Conservation (phyloP, 345 rosid species). For the Reutealis trisperma region DNA sequence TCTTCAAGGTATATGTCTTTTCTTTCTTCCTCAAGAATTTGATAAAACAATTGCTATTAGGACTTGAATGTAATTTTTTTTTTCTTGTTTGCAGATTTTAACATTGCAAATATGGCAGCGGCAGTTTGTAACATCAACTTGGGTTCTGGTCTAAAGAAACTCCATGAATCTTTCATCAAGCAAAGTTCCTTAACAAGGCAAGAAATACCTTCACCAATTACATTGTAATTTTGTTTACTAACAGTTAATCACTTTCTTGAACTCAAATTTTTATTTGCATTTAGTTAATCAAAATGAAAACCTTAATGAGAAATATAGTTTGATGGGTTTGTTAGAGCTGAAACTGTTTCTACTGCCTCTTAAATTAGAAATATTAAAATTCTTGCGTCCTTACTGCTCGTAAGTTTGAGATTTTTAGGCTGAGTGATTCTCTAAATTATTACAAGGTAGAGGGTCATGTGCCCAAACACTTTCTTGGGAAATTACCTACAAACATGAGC, state of each 20-base stretch:
- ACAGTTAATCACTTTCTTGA: not conserved
- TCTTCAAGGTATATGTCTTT: not conserved
- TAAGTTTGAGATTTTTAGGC: no score
- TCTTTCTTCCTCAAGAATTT: not conserved
- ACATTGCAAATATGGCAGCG: conserved; percentile 2
- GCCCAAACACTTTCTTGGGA: no score
- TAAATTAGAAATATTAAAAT: not conserved
- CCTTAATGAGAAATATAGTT: not conserved
- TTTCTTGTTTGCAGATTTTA: not conserved
- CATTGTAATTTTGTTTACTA: not conserved
- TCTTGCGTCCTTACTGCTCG: not conserved
- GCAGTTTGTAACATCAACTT: not conserved
- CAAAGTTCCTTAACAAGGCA: conserved; percentile 9
- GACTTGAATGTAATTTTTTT: not conserved
- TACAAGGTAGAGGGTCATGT: no score
- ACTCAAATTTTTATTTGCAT: not conserved
- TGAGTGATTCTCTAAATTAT: no score
- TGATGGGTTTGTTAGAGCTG: not conserved
- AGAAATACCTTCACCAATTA: not conserved
- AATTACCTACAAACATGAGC: no score
- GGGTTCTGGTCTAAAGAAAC: not conserved
- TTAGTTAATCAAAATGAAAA: not conserved
- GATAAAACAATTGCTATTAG: not conserved
- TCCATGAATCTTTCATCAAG: not conserved
- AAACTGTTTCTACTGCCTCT: not conserved